Evolutionary conservation across 257 asterid species (phyloP).

Genomic region (Mentha longifolia): DNA sequence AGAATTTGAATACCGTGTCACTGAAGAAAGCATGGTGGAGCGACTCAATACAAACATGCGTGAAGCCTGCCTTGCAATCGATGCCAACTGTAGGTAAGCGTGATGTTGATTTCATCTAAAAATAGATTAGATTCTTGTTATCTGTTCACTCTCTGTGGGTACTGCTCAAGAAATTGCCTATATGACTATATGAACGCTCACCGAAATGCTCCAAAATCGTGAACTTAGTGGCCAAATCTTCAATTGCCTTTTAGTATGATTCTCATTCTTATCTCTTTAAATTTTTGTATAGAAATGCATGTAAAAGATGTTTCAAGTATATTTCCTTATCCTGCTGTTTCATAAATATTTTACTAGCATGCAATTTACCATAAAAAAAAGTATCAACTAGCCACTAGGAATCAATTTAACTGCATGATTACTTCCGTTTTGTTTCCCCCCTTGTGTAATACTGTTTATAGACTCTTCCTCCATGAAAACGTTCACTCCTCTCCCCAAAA

Average conservation of each 20-base stretch:
- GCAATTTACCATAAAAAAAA: neutral
- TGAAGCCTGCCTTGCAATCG: conserved; percentile 72
- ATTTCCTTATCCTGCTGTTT: no score
- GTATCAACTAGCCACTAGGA: no score
- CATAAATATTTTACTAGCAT: neutral
- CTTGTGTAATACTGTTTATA: no score
- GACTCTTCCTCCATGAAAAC: no score
- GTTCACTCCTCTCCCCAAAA: no score
- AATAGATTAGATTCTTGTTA: conserved; percentile 1
- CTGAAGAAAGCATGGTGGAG: conserved; percentile 74
- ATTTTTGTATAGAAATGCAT: no score
- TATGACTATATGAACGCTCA: neutral
- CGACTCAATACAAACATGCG: conserved; percentile 76
- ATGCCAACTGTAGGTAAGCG: conserved; percentile 65
- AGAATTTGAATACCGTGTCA: conserved; percentile 64
- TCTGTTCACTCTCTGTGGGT: neutral
- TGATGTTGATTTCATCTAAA: neutral
- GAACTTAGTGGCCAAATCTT: neutral
- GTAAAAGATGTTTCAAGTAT: no score
- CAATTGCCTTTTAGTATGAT: neutral
- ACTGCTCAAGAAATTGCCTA: neutral
- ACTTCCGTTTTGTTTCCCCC: no score
- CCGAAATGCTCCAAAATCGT: neutral
- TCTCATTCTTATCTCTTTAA: neutral
- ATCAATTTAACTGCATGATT: no score